Percentiles rank a stretch among this genome's conserved stretches.
These are phyloP conservation scores for Volvox carteri DNA, from an alignment of 163 green algal species.

Conservation along the genomic window DNA sequence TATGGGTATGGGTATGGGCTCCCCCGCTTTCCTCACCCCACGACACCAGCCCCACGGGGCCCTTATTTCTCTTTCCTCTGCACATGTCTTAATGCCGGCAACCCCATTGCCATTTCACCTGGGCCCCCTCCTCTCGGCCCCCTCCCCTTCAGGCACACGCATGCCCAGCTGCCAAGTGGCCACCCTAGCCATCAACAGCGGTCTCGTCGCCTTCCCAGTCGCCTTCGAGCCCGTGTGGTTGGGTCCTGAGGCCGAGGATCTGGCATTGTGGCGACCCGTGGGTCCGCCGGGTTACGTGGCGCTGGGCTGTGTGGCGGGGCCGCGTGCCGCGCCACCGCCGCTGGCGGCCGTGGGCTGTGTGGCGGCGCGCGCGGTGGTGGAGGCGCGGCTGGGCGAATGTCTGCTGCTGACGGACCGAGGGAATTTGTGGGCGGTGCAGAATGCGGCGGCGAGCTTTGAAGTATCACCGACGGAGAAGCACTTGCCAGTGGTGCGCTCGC, in stretches of 20 bases:
- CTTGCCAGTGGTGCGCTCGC: constrained; percentile 50
- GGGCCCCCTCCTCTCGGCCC: no score
- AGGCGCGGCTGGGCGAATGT: constrained; percentile 74
- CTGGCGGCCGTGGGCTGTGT: constrained; percentile 75
- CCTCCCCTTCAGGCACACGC: constrained; percentile 54
- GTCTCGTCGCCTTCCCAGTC: constrained; percentile 79
- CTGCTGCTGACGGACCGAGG: constrained; percentile 64
- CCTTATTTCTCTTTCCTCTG: no score
- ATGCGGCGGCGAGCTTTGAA: constrained; percentile 79
- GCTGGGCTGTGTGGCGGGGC: constrained; percentile 20
- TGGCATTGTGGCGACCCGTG: constrained; percentile 81
- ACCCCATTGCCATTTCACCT: background rate
- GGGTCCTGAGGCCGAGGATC: constrained; percentile 15
- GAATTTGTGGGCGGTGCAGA: constrained; percentile 83
- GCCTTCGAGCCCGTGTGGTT: constrained; percentile 70
- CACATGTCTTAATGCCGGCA: no score
- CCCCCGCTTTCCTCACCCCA: no score
- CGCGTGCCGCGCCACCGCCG: constrained; percentile 57
- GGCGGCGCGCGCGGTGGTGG: constrained; percentile 70
- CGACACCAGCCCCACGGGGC: no score
- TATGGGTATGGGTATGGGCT: no score
- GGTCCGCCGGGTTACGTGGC: constrained; percentile 83
- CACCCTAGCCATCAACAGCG: constrained; percentile 85
- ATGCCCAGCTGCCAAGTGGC: constrained; percentile 78
- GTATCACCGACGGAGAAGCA: constrained; percentile 60